Conservation (phyloP, 2,329 filamentous ascomycete genomes). For the Paraconiothyrium brasiliense region DNA sequence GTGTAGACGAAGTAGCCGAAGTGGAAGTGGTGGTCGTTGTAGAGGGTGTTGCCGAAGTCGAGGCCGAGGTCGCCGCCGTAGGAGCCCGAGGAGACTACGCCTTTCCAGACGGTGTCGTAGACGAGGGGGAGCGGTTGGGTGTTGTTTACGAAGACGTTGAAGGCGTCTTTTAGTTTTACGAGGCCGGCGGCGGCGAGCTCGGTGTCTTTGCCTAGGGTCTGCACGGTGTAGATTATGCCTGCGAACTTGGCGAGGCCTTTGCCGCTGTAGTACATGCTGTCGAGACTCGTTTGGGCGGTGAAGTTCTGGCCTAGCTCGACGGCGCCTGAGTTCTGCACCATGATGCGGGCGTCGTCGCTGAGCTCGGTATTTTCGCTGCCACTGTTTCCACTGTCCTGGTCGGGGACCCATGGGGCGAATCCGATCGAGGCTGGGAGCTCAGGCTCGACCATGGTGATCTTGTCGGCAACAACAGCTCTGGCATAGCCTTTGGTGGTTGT, state of each 20-base stretch:
- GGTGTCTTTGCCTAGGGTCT: slow-evolving; percentile 69
- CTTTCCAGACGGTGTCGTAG: slow-evolving; percentile 75
- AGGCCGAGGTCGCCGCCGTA: slow-evolving; percentile 70
- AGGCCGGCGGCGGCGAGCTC: slow-evolving; percentile 62
- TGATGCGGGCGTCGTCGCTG: slow-evolving; percentile 60
- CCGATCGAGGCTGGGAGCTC: slow-evolving; percentile 76
- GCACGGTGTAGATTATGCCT: slow-evolving; percentile 54
- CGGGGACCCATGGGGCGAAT: slow-evolving; percentile 80
- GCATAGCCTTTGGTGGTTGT: slow-evolving; percentile 90
- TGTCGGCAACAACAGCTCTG: slow-evolving; percentile 65
- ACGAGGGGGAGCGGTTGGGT: slow-evolving; percentile 62
- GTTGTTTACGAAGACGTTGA: slow-evolving; percentile 59
- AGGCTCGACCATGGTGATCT: slow-evolving; percentile 75
- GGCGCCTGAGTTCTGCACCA: slow-evolving; percentile 69
- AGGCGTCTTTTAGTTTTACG: slow-evolving; percentile 61
- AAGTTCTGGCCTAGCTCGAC: slow-evolving; percentile 83
- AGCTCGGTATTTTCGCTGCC: slow-evolving; percentile 48
- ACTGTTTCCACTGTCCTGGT: slow-evolving; percentile 44
- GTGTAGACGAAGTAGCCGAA: slow-evolving; percentile 90
- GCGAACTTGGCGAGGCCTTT: slow-evolving; percentile 58
- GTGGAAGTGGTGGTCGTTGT: slow-evolving; percentile 76
- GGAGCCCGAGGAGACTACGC: slow-evolving; percentile 77
- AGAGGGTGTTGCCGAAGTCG: slow-evolving; percentile 92
- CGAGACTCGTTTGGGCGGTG: slow-evolving; percentile 73
- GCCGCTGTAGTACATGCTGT: slow-evolving; percentile 96